Percentiles rank a stretch among this genome's conserved stretches.
phyloP scores from a whole-genome alignment of 345 rosid genomes.

The Eucalyptus cloeziana region DNA sequence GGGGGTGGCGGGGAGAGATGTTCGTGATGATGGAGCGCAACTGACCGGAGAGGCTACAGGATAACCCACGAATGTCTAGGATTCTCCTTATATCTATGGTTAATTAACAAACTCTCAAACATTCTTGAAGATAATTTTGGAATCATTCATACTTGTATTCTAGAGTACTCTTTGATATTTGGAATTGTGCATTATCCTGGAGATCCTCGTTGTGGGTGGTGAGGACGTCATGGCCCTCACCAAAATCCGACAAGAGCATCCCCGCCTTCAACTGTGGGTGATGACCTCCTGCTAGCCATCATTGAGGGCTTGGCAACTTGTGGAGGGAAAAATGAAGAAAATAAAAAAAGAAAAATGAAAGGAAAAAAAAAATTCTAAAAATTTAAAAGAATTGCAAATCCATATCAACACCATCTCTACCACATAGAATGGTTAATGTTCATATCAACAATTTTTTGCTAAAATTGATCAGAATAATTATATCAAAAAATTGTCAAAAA shows the following conservation, averaged over 20 bases:
- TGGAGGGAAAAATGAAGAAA: background rate
- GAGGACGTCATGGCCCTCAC: background rate
- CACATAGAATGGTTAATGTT: fast-evolving
- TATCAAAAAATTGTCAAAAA: fast-evolving
- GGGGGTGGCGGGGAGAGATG: background rate
- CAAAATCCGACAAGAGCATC: fast-evolving
- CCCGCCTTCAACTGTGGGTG: fast-evolving
- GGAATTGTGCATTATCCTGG: background rate
- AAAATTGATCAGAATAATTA: background rate
- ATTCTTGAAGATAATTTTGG: background rate
- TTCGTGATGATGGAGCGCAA: background rate
- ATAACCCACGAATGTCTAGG: background rate
- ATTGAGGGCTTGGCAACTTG: background rate
- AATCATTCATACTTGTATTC: background rate
- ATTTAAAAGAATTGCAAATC: background rate
- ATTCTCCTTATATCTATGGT: background rate
- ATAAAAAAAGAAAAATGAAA: background rate
- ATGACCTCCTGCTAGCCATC: background rate
- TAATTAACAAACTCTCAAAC: background rate
- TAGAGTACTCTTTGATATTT: background rate
- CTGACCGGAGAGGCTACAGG: background rate
- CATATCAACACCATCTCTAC: fast-evolving
- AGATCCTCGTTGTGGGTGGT: fast-evolving
- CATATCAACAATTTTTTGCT: fast-evolving
- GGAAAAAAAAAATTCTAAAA: background rate